Base-by-base conservation (phyloP, 2,329 filamentous ascomycete species). In the Chaetomium sp. region DNA sequence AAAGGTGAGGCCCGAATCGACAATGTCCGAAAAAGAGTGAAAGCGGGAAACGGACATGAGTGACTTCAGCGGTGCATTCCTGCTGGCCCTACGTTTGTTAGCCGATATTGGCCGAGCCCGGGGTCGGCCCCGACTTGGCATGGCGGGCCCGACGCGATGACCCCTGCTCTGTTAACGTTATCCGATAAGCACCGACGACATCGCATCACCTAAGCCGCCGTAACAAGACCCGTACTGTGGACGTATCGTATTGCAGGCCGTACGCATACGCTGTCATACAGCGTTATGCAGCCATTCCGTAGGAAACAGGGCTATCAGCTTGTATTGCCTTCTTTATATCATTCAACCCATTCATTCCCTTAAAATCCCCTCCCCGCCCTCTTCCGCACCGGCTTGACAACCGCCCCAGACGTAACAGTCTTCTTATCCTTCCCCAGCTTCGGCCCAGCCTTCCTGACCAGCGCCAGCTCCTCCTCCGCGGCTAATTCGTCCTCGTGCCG, bases 331-430 rank as follows among this genome's bases (percentile, higher is more conserved):
- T 27, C 19, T 27, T 27, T 27, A 27, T 27, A 27, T 27, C 19
- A 27, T 27, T 27, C 19, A 27, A 27, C 19, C 19, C 19, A 27
- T 27, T 27, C 19, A 27, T 11, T 5, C 19, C 36, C 1, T 37
- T 69, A 80, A 46, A 81, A 78, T 0, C 80, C 80, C 53, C 80
- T 72, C 0, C 79, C 79, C 11, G 79, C 73, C 55, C 80, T 73
- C 69, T 82, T 84, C 27, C 76, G 71, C 0, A 82, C 73, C 0
- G 82, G 82, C 66, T 82, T 85, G 67, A 79, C 81, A 37, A 86
- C 83, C 2, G 79, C 80, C 0, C 83, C 83, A 52, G 79, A 77
- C n/a, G 77, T 79, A 50, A 83, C 74, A 64, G 84, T 77, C 68
- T 83, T 85, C 71, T 82, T 84, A 37, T 68, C 67, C 47, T 66